Evolutionary conservation across 1,284 basidiomycete species (phyloP), one percentile per base, ranked within the genome.

Genomic region (Cryptococcus sp.): DNA sequence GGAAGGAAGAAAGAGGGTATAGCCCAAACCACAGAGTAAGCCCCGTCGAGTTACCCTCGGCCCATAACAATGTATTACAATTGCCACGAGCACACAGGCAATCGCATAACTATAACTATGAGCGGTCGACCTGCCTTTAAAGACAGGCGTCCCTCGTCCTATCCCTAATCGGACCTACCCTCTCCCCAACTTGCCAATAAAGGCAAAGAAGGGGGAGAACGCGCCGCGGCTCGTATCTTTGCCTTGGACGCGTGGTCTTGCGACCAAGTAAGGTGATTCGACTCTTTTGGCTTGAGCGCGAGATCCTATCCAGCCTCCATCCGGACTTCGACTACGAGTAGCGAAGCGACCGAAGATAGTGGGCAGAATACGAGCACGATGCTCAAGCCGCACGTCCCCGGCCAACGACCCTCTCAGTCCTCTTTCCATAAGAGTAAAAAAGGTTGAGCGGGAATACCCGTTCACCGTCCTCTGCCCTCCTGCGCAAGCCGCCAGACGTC

Each of bases 31-130:
- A 74, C 75, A 76, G 72, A 74, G 61, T 74, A 76, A 77, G 75
- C 75, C 73, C 75, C 75, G 75, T 77, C 70, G 72, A 72, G 75
- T 76, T 69, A 73, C 70, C 73, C 61, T 61, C 64, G 38, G 42
- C 27, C 47, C 35, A 20, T 22, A 35, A 8, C 22, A 5, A 42
- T 30, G 10, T 42, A n/a, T n/a, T n/a, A n/a, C n/a, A n/a, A n/a
- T n/a, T n/a, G n/a, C n/a, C 15, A 49, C n/a, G n/a, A 25, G 8
- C 17, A 43, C 41, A 43, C 41, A 53, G 71, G 66, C 72, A 76
- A 77, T 75, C 75, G 73, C 69, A 77, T 77, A 58, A 71, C 75
- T 74, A 65, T 77, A 47, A 43, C 72, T 66, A 76, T 76, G 75
- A 77, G 75, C 73, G 46, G 50, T 22, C 59, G 27, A 5, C 16